Evolutionary conservation across 1,284 basidiomycete genomes (phyloP), one percentile per base, ranked within the genome.

Genomic region (Ceratobasidium papillatum): DNA sequence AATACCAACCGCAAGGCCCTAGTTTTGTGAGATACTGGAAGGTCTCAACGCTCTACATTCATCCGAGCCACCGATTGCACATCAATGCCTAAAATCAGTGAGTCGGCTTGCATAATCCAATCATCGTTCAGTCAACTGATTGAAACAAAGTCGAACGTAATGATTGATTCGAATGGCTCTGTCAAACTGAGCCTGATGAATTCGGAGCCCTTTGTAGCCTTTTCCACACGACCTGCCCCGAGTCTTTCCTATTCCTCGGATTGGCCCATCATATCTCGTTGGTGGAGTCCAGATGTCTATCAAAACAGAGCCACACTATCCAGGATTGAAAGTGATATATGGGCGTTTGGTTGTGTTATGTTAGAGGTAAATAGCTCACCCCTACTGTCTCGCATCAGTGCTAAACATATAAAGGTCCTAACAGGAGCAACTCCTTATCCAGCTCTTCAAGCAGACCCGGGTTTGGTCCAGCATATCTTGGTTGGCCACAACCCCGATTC

Each of bases 11-110:
- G 19, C 1, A 25, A n/a, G 8, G 8, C 9, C 7, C n/a, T 49
- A 64, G 62, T 64, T 64, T 25, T 64, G 62, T 25, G 62, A 64
- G 17, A 47, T 64, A 22, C 45, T 64, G 25, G 62, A 64, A 34
- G 62, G 62, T 7, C 62, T 64, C 8, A 45, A 64, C 25, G 62
- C 62, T 19, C 27, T 64, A 27, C 62, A 64, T 34, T 27, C 62
- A 1, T 64, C 62, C 0, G 43, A 34, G 5, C 62, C 62, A n/a
- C 62, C 62, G 14, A 64, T 64, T 19, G 62, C 62, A n/a, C 62
- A 64, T 27, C 62, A 64, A 25, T 64, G 62, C 27, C 45, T 64
- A 2, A 64, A 64, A 43, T 43, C 62, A 8, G 62, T 64, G 27
- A 22, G 62, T 47, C 4, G 9, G 12, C n/a, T 3, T 2, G 11